Base-by-base conservation (phyloP, 2,329 filamentous ascomycete genomes). In the Alternaria sp. region DNA sequence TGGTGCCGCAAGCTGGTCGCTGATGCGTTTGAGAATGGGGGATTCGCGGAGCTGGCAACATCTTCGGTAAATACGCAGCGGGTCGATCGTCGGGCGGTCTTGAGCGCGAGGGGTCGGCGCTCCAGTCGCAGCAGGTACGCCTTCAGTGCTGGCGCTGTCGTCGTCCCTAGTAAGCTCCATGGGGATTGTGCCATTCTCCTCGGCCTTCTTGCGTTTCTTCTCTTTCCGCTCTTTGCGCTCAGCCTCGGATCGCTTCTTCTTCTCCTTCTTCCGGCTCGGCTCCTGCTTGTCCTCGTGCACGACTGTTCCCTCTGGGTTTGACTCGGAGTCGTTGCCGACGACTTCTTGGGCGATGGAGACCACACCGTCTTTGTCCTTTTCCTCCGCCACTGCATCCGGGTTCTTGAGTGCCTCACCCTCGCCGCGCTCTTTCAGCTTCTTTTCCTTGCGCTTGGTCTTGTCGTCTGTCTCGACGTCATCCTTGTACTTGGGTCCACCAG, bases 41-140 rank as follows among this genome's bases (percentile, higher is more conserved):
- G 93, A 96, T 81, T 98, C 96, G 61, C 96, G 88, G 28, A 99
- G 83, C 76, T 98, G 95, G 77, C 96, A 98, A 78, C 96, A 98
- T 75, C 96, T 87, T 69, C 95, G 88, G 79, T 99, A 99, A 73
- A 99, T 97, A 61, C 95, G 88, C 13, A 94, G 88, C 3, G 96
- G 95, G 75, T 97, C 96, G 2, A 91, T 97, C 0, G 95, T 97
- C 0, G 95, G 94, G 54, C 87, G 84, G 64, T 87, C 85, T 73
- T 92, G 89, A 15, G 86, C 83, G 65, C 82, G 86, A 1, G 86
- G 81, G 2, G 82, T 66, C 4, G 68, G 54, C 50, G 62, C 68
- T 6, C 58, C 67, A 44, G 66, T 54, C 9, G 72, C 56, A 57
- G 66, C 61, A 17, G 69, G 52, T 13, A 65, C 59, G 8, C 58